These are phyloP conservation scores for Yamadazyma paraphyllophila DNA, from an alignment of 805 yeast species.

Conservation along the genomic window DNA sequence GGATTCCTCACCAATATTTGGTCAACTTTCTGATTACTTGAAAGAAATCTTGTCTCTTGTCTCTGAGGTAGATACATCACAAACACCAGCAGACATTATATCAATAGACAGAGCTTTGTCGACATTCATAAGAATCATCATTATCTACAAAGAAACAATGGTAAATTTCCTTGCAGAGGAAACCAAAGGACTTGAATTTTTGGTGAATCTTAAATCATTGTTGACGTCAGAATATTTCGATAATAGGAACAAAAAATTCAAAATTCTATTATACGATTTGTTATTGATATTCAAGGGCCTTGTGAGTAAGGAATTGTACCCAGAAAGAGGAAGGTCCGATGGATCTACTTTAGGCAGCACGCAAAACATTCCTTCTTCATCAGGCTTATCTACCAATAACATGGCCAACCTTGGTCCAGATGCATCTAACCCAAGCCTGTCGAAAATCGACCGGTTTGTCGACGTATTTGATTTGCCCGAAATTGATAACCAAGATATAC, in stretches of 20 bases:
- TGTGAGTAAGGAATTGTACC: conserved; percentile 13
- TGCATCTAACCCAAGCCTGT: too few relatives aligned
- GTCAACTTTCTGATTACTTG: conserved; percentile 21
- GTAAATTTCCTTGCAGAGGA: conserved; percentile 41
- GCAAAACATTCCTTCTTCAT: not conserved
- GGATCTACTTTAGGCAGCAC: not conserved
- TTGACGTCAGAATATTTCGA: conserved; percentile 43
- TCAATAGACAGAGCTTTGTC: conserved; percentile 31
- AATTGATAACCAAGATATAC: conserved; percentile 6
- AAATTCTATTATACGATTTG: conserved; percentile 58
- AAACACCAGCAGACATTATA: conserved; percentile 1
- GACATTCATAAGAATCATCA: conserved; percentile 52
- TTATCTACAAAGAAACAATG: conserved; percentile 54
- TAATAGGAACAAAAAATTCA: conserved; percentile 42
- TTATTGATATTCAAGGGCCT: conserved; percentile 50
- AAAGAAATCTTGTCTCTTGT: conserved; percentile 18
- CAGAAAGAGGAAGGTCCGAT: not conserved
- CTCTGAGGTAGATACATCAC: not conserved
- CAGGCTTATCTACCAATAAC: not conserved
- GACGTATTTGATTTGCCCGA: conserved; percentile 10
- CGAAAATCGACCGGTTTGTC: conserved; percentile 4
- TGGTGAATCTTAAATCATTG: conserved; percentile 46
- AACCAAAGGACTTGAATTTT: conserved; percentile 44
- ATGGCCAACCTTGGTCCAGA: not conserved
- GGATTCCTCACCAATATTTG: conserved; percentile 21